phyloP scores from a whole-genome alignment of 1,139 yeast species.

The Taphrina sp. region DNA sequence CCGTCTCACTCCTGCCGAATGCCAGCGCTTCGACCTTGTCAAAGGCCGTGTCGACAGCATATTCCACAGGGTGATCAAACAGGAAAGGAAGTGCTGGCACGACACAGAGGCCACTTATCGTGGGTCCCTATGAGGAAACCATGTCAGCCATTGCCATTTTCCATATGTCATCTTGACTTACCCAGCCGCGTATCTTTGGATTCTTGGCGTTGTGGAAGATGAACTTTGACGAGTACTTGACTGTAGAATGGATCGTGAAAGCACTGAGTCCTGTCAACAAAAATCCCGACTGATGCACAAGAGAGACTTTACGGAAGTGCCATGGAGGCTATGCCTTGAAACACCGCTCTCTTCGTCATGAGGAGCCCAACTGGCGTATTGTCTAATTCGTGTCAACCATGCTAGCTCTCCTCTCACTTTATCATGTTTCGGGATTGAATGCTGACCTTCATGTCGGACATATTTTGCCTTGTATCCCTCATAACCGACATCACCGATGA shows the following conservation, averaged over 20 bases:
- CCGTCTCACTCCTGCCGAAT: constrained; percentile 35
- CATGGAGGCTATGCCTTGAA: constrained; percentile 82
- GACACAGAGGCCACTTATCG: constrained; percentile 68
- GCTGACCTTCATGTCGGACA: constrained; percentile 20
- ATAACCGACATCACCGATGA: constrained; percentile 73
- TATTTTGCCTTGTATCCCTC: constrained; percentile 61
- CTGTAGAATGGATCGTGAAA: constrained; percentile 77
- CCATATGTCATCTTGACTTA: no score
- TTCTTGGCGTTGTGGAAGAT: constrained; percentile 39
- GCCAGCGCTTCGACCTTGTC: constrained; percentile 53
- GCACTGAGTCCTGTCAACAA: constrained; percentile 50
- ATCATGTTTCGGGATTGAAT: not conserved
- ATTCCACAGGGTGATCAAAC: constrained; percentile 81
- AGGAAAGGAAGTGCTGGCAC: constrained; percentile 77
- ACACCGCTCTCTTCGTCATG: constrained; percentile 64
- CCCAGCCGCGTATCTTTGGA: constrained; percentile 32
- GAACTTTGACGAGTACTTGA: constrained; percentile 59
- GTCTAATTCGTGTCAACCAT: not conserved
- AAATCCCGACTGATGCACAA: no score
- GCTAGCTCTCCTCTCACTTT: no score
- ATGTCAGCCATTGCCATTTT: no score
- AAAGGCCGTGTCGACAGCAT: constrained; percentile 62
- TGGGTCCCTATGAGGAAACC: constrained; percentile 76
- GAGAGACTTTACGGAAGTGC: constrained; percentile 49
- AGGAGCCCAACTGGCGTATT: constrained; percentile 22